Conservation (phyloP, 108 stramenopile genomes). For the Cyclostephanos tholiformis region DNA sequence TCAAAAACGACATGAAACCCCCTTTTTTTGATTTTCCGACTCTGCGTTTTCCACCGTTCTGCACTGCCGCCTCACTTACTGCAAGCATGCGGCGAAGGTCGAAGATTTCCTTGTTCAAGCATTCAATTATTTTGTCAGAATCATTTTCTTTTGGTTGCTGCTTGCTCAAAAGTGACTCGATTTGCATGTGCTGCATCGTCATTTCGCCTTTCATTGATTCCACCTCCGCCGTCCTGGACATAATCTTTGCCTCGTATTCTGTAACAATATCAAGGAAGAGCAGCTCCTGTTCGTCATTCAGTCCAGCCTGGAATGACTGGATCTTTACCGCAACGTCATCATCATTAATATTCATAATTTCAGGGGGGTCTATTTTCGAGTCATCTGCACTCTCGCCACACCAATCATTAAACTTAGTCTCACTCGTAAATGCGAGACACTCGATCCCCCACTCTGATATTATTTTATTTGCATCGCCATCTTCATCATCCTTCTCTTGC, state of each 20-base stretch:
- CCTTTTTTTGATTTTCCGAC: background rate
- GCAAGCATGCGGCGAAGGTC: background rate
- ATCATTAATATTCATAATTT: background rate
- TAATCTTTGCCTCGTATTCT: slow-evolving; percentile 5
- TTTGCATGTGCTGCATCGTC: slow-evolving; percentile 1
- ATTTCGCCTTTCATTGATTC: slow-evolving; percentile 4
- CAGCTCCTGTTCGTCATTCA: background rate
- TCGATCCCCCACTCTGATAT: background rate
- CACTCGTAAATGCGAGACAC: background rate
- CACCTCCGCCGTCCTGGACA: background rate
- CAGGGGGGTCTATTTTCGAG: background rate
- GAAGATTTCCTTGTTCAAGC: background rate
- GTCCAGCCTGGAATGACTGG: background rate
- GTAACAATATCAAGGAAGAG: background rate
- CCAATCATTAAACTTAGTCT: background rate
- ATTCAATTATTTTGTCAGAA: background rate
- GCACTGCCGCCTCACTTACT: background rate
- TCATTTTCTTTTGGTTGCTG: background rate
- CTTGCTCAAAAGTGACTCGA: slow-evolving; percentile 1
- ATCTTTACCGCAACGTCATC: background rate
- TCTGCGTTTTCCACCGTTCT: background rate
- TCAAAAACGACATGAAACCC: background rate
- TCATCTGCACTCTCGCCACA: background rate
- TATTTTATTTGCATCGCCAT: background rate
- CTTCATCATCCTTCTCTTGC: background rate